phyloP scores from a whole-genome alignment of 2,329 filamentous ascomycete genomes.

The Annulohypoxylon truncatum region DNA sequence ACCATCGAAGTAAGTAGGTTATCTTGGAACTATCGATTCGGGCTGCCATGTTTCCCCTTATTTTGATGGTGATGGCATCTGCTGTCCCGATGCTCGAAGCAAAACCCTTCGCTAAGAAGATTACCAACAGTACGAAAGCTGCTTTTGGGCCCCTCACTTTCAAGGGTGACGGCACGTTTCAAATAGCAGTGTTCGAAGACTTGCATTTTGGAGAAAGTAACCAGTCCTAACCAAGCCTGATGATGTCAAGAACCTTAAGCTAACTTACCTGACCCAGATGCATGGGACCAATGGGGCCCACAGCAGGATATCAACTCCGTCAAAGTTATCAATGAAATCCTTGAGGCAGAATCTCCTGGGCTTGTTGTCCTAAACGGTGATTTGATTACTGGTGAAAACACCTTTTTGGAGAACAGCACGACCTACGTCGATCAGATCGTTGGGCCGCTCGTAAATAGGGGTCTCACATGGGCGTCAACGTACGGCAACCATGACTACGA shows the following conservation, averaged over 20 bases:
- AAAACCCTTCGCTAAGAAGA: conserved; percentile 39
- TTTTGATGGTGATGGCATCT: conserved; percentile 21
- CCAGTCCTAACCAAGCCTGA: conserved; percentile 26
- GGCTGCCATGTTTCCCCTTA: conserved; percentile 14
- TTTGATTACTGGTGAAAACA: conserved; percentile 75
- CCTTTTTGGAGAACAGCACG: conserved; percentile 65
- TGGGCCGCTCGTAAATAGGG: conserved; percentile 64
- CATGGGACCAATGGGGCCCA: conserved; percentile 59
- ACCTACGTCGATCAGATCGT: conserved; percentile 70
- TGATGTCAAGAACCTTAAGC: neutral
- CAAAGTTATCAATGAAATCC: conserved; percentile 66
- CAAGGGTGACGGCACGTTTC: conserved; percentile 59
- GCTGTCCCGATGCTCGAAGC: conserved; percentile 21
- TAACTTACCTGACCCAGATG: conserved; percentile 50
- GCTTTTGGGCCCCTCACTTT: conserved; percentile 51
- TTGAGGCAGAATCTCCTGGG: conserved; percentile 66
- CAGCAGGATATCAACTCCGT: conserved; percentile 68
- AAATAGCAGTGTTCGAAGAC: conserved; percentile 73
- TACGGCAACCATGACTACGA: conserved; percentile 78
- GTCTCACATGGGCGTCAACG: conserved; percentile 72
- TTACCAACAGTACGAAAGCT: conserved; percentile 26
- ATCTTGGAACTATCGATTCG: neutral
- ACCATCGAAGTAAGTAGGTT: conserved; percentile 41
- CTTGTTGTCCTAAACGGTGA: conserved; percentile 79
- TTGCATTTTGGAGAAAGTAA: conserved; percentile 77